Evolutionary conservation across 2,329 filamentous ascomycete genomes (phyloP), one percentile per base, ranked within the genome.

Genomic region (Trichoderma sp.): DNA sequence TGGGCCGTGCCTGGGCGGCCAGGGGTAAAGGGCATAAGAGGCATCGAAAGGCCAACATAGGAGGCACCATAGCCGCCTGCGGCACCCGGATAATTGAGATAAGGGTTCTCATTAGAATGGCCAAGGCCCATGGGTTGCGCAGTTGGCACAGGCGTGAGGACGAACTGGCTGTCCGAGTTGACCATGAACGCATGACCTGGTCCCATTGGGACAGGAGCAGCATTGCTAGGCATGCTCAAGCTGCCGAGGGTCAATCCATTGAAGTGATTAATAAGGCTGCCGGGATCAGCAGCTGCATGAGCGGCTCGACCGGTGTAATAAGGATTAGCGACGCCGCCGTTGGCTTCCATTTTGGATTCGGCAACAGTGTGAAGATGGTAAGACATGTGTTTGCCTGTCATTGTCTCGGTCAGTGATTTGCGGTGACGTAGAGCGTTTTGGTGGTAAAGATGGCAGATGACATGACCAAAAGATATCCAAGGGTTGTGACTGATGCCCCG

Each of bases 11-110:
- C 79, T 36, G 84, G 77, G 20, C 87, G 85, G n/a, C 84, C 85
- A 23, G 87, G 85, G 13, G 86, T 88, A 77, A 84, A 87, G 3
- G 87, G 87, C 76, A 87, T 78, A 53, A 86, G 78, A 11, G 81
- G 78, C 65, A 81, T 75, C 17, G 80, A 80, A 73, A 80, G 74
- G 66, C 78, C 79, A 71, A 81, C 79, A 75, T 81, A 84, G 36
- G 80, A 79, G 65, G 80, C 78, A 32, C 78, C 78, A 68, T 81
- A 82, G 65, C 80, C 80, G 50, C 75, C 77, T 50, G 79, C 76
- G 50, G 76, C 73, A 58, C 81, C 73, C 7, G 79, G 76, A 71
- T 78, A 82, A 32, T 75, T 76, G 23, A 77, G 74, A 76, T 82
- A 83, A 7, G 76, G 77, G 39, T 76, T 76, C 64, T 82, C 81